Evolutionary conservation across 331 rosid genomes (phyloP).

Genomic region (Pyrus hybrid): DNA sequence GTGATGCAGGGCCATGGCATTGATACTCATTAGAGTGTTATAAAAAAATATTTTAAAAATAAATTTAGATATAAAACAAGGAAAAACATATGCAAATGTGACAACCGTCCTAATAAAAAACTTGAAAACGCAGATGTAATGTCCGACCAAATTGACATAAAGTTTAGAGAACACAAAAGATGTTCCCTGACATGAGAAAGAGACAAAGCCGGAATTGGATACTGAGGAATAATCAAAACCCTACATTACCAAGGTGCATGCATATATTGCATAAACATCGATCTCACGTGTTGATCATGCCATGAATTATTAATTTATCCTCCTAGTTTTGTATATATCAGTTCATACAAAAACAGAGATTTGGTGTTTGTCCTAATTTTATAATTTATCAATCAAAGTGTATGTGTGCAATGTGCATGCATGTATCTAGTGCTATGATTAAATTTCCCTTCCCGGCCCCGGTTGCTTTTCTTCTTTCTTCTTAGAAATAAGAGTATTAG

Average conservation of each 20-base stretch:
- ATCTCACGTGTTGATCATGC: constrained; percentile 24
- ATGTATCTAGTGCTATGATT: neutral
- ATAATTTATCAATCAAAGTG: neutral
- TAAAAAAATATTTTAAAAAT: neutral
- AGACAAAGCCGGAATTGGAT: constrained; percentile 17
- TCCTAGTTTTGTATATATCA: neutral
- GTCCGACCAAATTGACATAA: constrained; percentile 18
- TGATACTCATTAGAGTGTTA: constrained; percentile 11
- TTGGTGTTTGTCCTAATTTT: neutral
- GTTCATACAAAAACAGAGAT: neutral
- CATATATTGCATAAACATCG: neutral
- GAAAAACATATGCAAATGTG: neutral
- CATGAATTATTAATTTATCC: neutral
- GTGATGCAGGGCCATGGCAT: neutral
- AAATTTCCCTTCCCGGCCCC: neutral
- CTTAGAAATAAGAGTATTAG: too few species aligned
- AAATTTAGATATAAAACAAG: neutral
- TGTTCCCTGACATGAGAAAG: constrained; percentile 12
- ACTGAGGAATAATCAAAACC: neutral
- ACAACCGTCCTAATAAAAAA: constrained; percentile 5
- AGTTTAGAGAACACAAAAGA: constrained; percentile 4
- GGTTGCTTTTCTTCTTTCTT: neutral
- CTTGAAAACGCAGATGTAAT: neutral
- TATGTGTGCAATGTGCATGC: neutral
- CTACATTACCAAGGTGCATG: constrained; percentile 5